A percentile compares a stretch with the other conserved stretches of the same genome.
phyloP scores from a whole-genome alignment of 305 asterid genomes.

The Solanum aculeatissimum region DNA sequence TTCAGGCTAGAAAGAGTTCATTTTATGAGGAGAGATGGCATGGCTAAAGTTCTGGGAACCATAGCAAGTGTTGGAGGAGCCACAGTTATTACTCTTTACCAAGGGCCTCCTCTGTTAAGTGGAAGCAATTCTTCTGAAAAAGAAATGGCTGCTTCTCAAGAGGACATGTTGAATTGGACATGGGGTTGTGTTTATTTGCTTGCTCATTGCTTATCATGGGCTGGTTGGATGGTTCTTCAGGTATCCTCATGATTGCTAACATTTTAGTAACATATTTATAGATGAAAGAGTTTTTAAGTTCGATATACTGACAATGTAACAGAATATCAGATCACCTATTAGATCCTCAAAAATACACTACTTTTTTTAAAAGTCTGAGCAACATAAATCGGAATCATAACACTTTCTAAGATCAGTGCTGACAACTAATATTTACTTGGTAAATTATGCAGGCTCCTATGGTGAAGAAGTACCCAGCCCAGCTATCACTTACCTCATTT shows the following conservation, averaged over 20 bases:
- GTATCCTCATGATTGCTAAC: slow-evolving; percentile 7
- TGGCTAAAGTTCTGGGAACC: slow-evolving; percentile 71
- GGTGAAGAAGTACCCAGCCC: slow-evolving; percentile 79
- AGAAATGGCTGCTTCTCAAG: slow-evolving; percentile 5
- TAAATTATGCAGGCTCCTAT: slow-evolving; percentile 57
- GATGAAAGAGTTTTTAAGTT: not conserved
- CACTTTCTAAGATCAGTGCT: no score
- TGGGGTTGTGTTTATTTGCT: slow-evolving; percentile 71
- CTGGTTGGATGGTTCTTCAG: slow-evolving; percentile 94
- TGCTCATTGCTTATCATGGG: slow-evolving; percentile 90
- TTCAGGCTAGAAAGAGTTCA: slow-evolving; percentile 36
- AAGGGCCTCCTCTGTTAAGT: slow-evolving; percentile 56
- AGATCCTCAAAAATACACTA: no score
- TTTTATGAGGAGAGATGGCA: slow-evolving; percentile 44
- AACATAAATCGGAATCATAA: no score
- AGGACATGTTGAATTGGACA: slow-evolving; percentile 50
- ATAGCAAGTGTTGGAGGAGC: slow-evolving; percentile 79
- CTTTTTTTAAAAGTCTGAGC: no score
- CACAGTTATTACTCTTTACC: slow-evolving; percentile 61
- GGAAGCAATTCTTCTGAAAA: slow-evolving; percentile 11
- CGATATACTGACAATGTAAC: not conserved
- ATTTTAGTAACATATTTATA: not conserved
- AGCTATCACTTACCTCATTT: slow-evolving; percentile 74
- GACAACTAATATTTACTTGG: not conserved
- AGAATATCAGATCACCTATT: not conserved